Evolutionary conservation across 805 yeast genomes (phyloP), one percentile per base, ranked within the genome.

Genomic region (Candida gorgasii): DNA sequence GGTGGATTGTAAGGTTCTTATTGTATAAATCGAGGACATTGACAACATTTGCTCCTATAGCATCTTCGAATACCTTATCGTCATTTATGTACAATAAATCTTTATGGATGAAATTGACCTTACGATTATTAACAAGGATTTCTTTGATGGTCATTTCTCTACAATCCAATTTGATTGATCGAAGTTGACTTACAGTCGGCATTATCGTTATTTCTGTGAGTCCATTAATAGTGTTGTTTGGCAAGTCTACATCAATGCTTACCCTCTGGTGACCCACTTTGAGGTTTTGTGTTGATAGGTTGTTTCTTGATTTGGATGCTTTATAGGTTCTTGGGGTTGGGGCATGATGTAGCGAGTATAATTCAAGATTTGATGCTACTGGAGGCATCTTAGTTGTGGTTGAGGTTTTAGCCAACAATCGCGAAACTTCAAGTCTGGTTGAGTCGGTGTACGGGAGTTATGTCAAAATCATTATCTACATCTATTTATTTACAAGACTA

Each of bases 241-340:
- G 75, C 32, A 90, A 67, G 59, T 89, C 95, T 3, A 92, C 79
- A 58, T 90, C 96, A 14, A 92, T 64, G 18, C 78, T 75, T 11
- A 92, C 86, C 51, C 85, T 77, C 61, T 92, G 97, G 60, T 89
- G 95, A 4, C 92, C 89, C 16, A 92, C 76, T 53, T 77, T 81
- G 59, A 86, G 80, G n/a, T 61, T 58, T 47, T 78, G 83, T 8
- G 62, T 53, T 62, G 52, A 64, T 11, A 65, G 40, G 38, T 54
- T 57, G 35, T 46, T 44, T 40, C 51, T 57, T 1, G 54, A 46
- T 43, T 51, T 52, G 28, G 53, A 35, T 8, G 52, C 47, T 41
- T 57, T 57, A 39, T 28, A 47, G 8, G 54, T 48, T 42, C 52
- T 48, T 8, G 64, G 62, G 5, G 50, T 49, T 32, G 28, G 22